Evolutionary conservation across 805 yeast genomes (phyloP), one percentile per base, ranked within the genome.

Genomic region (Teunomyces atbi): DNA sequence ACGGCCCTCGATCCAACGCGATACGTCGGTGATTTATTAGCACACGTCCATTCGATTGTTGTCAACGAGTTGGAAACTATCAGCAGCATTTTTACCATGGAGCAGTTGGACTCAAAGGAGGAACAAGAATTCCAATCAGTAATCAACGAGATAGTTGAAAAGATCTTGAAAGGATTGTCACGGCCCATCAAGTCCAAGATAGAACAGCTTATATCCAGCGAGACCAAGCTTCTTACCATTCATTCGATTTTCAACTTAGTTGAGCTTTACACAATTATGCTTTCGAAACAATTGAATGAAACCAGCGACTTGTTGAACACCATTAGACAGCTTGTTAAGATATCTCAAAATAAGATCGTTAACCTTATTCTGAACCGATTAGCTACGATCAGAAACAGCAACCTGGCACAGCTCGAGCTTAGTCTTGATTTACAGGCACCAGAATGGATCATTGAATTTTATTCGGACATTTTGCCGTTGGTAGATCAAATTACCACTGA

Each of bases 51-150:
- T 60, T 80, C 91, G 1, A 76, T 88, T 4, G 83, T 90, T 26
- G 96, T 90, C 3, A 88, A 89, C 65, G 99, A 94, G 63, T 76
- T 82, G 34, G 99, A 94, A 59, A 74, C 84, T 26, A 75, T 92
- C 4, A 74, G 75, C 6, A 74, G 82, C 15, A 65, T 92, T 42
- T 83, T 92, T 49, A 55, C 57, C 5, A 33, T 59, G 4, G 56
- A 43, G 10, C 40, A 47, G 1, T 39, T 65, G 61, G 29, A 66
- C 8, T 54, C 51, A 12, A 59, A 56, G 2, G 59, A 57, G 18
- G 47, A 52, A 10, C 51, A 59, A 18, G 70, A 64, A 29, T 62
- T 71, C 36, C 68, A 73, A 18, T 42, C 55, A 32, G 53, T 62
- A 15, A 53, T 62, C 45, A 48, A 50, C 40, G 61, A 68, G 2